Evolutionary conservation across 495 filamentous ascomycete species (phyloP).

Genomic region (Haplographium delicatum): DNA sequence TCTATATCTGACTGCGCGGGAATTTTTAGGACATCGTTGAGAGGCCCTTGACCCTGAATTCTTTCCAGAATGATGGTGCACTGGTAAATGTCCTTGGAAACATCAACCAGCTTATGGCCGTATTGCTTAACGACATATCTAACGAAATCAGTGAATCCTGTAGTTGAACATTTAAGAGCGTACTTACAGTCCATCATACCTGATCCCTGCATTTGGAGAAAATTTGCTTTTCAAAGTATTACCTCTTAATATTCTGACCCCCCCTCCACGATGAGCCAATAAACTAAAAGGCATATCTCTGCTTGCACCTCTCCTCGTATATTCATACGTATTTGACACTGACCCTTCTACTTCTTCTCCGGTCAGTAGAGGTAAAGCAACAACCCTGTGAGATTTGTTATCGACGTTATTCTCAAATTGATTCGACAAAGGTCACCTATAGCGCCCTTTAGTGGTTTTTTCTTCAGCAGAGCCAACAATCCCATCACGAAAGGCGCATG

Average conservation of each 20-base stretch:
- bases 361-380: conserved; percentile 36
- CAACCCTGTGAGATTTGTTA: conserved; percentile 29
- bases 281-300: conserved; percentile 35
- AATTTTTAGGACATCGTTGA: conserved; percentile 29
- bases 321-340: conserved; percentile 26
- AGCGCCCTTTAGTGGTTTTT: conserved; percentile 31
- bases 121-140: conserved; percentile 35
- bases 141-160: conserved; percentile 1
- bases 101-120: conserved; percentile 31
- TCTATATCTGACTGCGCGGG: conserved; percentile 43
- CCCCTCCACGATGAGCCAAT: conserved; percentile 32
- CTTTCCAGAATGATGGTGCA: conserved; percentile 34
- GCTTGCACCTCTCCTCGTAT: conserved; percentile 29
- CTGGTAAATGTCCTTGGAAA: conserved; percentile 24
- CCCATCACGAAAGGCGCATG: conserved; percentile 42
- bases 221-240: conserved; percentile 36
- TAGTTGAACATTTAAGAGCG: not conserved
- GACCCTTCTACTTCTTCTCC: conserved; percentile 35
- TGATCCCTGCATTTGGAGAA: conserved; percentile 39
- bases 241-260: conserved; percentile 40
- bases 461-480: conserved; percentile 34
- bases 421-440: too few relatives aligned
- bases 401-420: too few relatives aligned
- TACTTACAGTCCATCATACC: conserved; percentile 46
- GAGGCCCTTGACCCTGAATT: conserved; percentile 24